Evolutionary conservation across 345 rosid species (phyloP), one percentile per base, ranked within the genome.

Genomic region (Brassica juncea): DNA sequence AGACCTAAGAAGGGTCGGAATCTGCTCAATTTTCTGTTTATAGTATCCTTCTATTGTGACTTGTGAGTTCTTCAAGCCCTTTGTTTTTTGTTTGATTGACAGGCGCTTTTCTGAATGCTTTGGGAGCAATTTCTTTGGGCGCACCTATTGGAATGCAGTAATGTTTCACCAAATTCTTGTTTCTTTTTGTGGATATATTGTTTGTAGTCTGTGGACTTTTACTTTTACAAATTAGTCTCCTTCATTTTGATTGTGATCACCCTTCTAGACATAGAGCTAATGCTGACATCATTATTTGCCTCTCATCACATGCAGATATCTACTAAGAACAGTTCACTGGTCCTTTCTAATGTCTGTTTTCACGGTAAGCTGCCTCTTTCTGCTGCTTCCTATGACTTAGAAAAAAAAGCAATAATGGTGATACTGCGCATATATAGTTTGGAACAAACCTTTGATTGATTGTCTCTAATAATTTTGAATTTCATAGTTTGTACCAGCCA

Each of bases 71-170:
- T 71, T 44, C 65, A 71, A 64, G 30, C 49, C 23, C 15, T 71
- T 5, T 73, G 54, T 72, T 72, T 68, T 80, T 68, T 76, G 8
- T 7, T 23, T 68, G 34, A 15, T 60, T 23, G 84, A 67, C 34
- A 94, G 99, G 97, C 57, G 97, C 97, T 72, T 42, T 90, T 6
- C 7, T 87, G 28, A 91, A 89, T 86, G 91, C 90, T 64, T 66
- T 90, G 75, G 97, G 95, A 85, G 96, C 95, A 39, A 63, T 92
- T 80, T 89, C 86, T 67, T 83, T 94, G 86, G 98, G 97, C 16
- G 92, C 97, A 74, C 98, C 97, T 54, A 82, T 92, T 64, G 93
- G 95, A 70, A 63, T 82, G 59, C 86, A 86, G 97, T 92, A 90
- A 68, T 91, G 3, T 88, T 81, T 62, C 72, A 63, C 11, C 52